Percentiles rank a stretch among this genome's conserved stretches.
phyloP scores from a whole-genome alignment of 306 rosid genomes.

The Chamaecrista fasciculata region DNA sequence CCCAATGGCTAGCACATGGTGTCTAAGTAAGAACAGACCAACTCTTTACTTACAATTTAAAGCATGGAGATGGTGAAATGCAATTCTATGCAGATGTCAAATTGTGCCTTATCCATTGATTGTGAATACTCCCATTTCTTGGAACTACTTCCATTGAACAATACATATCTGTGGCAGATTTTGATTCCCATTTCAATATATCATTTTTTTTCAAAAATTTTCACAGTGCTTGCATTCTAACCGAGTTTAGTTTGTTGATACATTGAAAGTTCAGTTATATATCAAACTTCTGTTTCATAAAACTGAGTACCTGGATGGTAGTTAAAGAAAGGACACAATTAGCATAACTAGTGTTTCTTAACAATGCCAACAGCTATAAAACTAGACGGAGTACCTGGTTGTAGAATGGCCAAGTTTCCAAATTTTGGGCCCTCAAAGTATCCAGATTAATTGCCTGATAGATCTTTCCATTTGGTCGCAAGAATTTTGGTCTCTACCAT shows the following conservation, averaged over 20 bases:
- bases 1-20: not conserved
- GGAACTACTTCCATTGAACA: conserved; percentile 10
- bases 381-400: conserved; percentile 57
- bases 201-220: not conserved
- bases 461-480: conserved; percentile 64
- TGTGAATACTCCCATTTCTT: not conserved
- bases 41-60: too few relatives aligned
- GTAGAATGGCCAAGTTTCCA: conserved; percentile 89
- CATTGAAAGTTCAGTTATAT: not conserved
- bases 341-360: not conserved
- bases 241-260: not conserved
- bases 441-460: conserved; percentile 83
- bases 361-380: not conserved
- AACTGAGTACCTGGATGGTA: not conserved
- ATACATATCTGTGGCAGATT: not conserved
- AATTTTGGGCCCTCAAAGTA: conserved; percentile 79
- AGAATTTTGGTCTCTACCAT: conserved; percentile 65
- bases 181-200: conserved; percentile 19
- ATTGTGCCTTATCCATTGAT: not conserved
- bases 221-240: conserved; percentile 2
- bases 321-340: not conserved
- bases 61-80: not conserved
- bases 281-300: not conserved
- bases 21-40: not conserved
- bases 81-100: not conserved